Base-by-base conservation (phyloP, 148 eudicot species). In the Chenopodium berlandieri region DNA sequence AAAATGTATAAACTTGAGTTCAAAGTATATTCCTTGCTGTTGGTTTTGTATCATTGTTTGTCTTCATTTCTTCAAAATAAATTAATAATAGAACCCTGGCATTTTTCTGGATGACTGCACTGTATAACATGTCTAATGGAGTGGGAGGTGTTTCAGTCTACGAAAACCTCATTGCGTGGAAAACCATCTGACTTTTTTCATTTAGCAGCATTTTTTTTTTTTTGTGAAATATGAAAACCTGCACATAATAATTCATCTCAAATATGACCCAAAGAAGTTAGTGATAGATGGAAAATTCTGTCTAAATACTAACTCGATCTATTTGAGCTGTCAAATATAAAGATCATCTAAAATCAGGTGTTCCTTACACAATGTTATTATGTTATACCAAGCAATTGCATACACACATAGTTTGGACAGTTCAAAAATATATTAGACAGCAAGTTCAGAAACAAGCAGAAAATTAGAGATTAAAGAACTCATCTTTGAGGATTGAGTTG, bases 41-140 rank as follows among this genome's bases (percentile, higher is more conserved):
- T 79, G 47, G 37, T 71, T 77, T 47, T n/a, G 22, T 37, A 10
- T 77, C 9, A n/a, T 40, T 77, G 9, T 37, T 63, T 64, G 58
- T 23, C n/a, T 78, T 69, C 70, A 25, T 27, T 66, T 66, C 23
- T 46, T 78, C 58, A 78, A 11, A 76, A 56, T 40, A 40, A 40
- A 40, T 40, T 40, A 40, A 40, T 30, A 56, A 58, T 31, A 68
- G 50, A 50, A 52, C 12, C 31, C 17, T 75, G 46, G 9, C 74
- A 40, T 71, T 16, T 71, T 71, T 20, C 19, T 7, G 74, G 7
- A 71, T 69, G 47, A 13, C 47, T 69, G 44, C 46, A 1, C 10
- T 19, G 47, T 14, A 16, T 34, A 13, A 69, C 23, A 50, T 11
- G 54, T 50, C 14, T 34, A 4, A 69, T 17, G 44, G 46, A 17